Evolutionary conservation across 495 filamentous ascomycete species (phyloP).

Genomic region (Daldinia vernicosa): DNA sequence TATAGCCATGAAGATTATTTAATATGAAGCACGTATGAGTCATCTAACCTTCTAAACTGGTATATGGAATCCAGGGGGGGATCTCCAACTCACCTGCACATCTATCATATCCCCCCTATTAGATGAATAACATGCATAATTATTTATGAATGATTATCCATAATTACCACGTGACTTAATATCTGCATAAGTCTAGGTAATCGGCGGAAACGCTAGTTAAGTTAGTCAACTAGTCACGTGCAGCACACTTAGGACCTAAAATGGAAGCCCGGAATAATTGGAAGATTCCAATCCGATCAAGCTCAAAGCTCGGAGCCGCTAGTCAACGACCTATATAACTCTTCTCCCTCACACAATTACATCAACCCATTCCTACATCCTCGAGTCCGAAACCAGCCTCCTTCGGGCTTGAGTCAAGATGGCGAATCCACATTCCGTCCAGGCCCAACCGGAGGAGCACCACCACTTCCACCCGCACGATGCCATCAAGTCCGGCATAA

Average conservation of each 20-base stretch:
- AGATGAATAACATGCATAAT: not conserved
- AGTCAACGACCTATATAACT: not conserved
- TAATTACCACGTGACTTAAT: not conserved
- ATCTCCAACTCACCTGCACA: not conserved
- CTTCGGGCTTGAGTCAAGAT: conserved; percentile 43
- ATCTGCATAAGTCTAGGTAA: not conserved
- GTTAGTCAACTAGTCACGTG: not conserved
- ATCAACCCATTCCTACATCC: conserved; percentile 5
- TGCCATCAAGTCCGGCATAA: conserved; percentile 72
- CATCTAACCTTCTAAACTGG: not conserved
- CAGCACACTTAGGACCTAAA: not conserved
- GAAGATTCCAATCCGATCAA: not conserved
- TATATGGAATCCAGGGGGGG: not conserved
- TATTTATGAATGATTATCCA: not conserved
- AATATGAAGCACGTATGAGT: not conserved
- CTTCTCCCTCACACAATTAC: not conserved
- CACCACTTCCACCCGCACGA: conserved; percentile 76
- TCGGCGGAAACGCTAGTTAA: no score
- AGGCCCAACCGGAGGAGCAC: conserved; percentile 33
- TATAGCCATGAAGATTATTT: not conserved
- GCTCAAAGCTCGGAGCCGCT: not conserved
- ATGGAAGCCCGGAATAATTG: not conserved
- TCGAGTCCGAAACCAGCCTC: conserved; percentile 31
- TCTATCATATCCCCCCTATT: not conserved
- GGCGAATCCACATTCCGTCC: conserved; percentile 41